phyloP scores from a whole-genome alignment of 208 protist genomes.

The Leishmania tropica region DNA sequence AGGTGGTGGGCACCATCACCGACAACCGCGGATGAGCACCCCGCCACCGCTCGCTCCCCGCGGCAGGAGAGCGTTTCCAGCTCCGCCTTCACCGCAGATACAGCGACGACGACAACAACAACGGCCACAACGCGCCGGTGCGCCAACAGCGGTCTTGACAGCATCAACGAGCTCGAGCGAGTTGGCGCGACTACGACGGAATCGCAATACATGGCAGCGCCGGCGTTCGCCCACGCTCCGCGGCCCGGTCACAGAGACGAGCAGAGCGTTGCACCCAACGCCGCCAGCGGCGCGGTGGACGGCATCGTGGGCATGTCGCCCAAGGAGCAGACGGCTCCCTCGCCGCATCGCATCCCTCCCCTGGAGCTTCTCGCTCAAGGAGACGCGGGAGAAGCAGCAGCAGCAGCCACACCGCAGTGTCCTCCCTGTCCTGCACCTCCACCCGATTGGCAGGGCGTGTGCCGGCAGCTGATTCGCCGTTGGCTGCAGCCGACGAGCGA shows the following conservation, averaged over 20 bases:
- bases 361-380: not conserved
- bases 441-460: conserved; percentile 6
- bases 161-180: not conserved
- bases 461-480: conserved; percentile 2
- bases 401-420: not conserved
- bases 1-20: not conserved
- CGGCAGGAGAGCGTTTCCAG: conserved; percentile 10
- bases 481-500: conserved; percentile 1
- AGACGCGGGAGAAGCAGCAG: not conserved
- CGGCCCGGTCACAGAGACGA: not conserved
- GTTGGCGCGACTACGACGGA: not conserved
- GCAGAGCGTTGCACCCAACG: not conserved
- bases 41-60: not conserved
- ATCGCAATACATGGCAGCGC: not conserved
- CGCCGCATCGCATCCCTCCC: not conserved
- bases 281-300: not conserved
- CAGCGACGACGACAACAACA: not conserved
- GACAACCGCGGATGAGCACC: not conserved
- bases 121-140: not conserved
- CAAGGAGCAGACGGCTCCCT: not conserved
- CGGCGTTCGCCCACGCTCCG: not conserved
- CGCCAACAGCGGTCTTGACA: not conserved
- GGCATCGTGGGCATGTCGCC: not conserved
- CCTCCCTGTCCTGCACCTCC: not conserved
- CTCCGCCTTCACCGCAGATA: conserved; percentile 10